phyloP scores from a whole-genome alignment of 2,329 filamentous ascomycete species.

The Scytalidium sp. region DNA sequence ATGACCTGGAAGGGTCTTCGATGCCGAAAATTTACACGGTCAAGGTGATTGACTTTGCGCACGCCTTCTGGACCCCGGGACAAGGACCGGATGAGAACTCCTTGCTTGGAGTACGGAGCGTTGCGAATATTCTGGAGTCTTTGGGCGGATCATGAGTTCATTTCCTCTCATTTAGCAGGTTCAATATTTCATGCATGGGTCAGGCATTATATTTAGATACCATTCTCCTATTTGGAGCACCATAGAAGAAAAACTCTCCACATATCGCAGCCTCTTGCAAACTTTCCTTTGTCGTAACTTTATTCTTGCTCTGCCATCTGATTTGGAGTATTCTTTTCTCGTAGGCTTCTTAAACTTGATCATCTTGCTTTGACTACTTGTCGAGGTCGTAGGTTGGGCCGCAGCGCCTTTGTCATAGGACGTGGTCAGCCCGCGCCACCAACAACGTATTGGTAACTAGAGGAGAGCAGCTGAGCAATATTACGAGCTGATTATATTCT shows the following conservation, averaged over 20 bases:
- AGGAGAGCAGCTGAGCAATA: background rate
- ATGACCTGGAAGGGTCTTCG: slow-evolving; percentile 52
- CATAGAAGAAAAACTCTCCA: no score
- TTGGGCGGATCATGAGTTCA: slow-evolving; percentile 9
- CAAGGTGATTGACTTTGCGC: slow-evolving; percentile 95
- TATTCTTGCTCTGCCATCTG: no score
- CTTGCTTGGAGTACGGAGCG: slow-evolving; percentile 69
- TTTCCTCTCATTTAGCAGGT: background rate
- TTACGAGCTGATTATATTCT: background rate
- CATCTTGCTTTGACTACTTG: no score
- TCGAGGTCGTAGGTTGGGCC: background rate
- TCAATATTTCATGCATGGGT: background rate
- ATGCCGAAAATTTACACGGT: slow-evolving; percentile 70
- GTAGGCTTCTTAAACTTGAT: no score
- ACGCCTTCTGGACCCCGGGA: slow-evolving; percentile 77
- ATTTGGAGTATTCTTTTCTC: no score
- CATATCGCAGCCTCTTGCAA: no score
- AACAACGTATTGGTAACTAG: background rate
- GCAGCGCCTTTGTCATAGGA: background rate
- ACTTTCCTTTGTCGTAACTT: no score
- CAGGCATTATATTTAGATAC: no score
- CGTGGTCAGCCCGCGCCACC: background rate
- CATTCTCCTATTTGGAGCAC: no score
- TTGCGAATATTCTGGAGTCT: slow-evolving; percentile 68
- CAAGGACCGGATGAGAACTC: slow-evolving; percentile 83